Percentiles rank a stretch among this genome's conserved stretches.
phyloP scores from a whole-genome alignment of 345 rosid species.

The Conringia planisiliqua region DNA sequence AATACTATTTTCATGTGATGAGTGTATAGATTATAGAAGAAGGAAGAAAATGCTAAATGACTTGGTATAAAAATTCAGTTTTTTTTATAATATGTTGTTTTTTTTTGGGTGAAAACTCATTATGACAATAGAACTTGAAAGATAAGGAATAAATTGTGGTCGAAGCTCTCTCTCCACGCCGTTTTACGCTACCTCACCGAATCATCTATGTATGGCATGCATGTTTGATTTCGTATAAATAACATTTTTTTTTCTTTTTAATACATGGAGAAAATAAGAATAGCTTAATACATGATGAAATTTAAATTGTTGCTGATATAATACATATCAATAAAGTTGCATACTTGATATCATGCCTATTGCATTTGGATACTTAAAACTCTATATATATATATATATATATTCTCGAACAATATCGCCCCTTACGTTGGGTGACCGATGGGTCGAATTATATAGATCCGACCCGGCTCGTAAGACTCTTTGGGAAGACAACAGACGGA shows the following conservation, averaged over 20 bases:
- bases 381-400: not conserved
- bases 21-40: not conserved
- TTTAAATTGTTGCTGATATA: not conserved
- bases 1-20: not conserved
- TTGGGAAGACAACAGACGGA: too few relatives aligned
- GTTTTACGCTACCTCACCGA: not conserved
- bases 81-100: not conserved
- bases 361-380: too few relatives aligned
- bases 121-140: not conserved
- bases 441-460: not conserved
- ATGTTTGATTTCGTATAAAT: not conserved
- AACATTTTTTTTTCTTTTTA: not conserved
- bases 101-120: not conserved
- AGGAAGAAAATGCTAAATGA: not conserved
- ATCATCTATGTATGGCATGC: not conserved
- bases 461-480: not conserved
- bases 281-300: not conserved
- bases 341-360: too few relatives aligned
- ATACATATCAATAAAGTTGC: not conserved
- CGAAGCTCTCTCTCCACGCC: not conserved
- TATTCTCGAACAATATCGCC: not conserved
- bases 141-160: not conserved
- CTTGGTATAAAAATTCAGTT: not conserved
- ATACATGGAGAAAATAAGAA: not conserved
- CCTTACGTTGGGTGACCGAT: not conserved